Base-by-base conservation (phyloP, 2,329 filamentous ascomycete species). In the Fusarium begoniae region DNA sequence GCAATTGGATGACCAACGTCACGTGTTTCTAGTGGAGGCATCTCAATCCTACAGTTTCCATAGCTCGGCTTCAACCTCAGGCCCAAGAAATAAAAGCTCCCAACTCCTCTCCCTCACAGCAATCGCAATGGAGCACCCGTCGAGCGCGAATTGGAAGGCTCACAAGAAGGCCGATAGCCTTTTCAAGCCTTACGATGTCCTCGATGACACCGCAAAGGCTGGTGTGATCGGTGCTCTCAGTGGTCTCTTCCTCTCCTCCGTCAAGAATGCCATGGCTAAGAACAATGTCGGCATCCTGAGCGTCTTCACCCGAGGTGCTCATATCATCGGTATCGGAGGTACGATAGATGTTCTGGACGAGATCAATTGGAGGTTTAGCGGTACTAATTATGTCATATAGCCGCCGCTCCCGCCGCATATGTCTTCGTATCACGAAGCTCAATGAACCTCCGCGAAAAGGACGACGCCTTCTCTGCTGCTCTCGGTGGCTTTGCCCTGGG, bases 211-310 rank as follows among this genome's bases (percentile, higher is more conserved):
- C 57, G 84, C 92, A 80, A 90, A 90, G 81, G 90, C 90, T 70
- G 89, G 88, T 45, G 79, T 91, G 73, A 84, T 94, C 78, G 91
- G 92, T 70, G 90, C 91, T 79, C 85, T 86, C 68, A 89, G 89
- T 69, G 95, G 95, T 78, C 85, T 93, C 80, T 88, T 94, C 83
- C 82, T 93, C 69, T 92, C 94, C 57, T 92, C 93, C 63, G 88
- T 97, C 75, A 93, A 95, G 86, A 98, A 97, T 86, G 94, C 95
- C 67, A 89, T 98, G 77, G 88, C 92, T 63, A 95, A 91, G 86
- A 88, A 90, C 81, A 98, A 98, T 83, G 87, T 96, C 75, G 94
- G 95, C 78, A 89, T 91, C 71, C 90, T 92, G 86, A 93, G 93
- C 76, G 89, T 98, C 79, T 91, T 98, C 81, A 93, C 93, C 53